Evolutionary conservation across 495 filamentous ascomycete genomes (phyloP), one percentile per base, ranked within the genome.

Genomic region (Hypoxylon lienhwacheense): DNA sequence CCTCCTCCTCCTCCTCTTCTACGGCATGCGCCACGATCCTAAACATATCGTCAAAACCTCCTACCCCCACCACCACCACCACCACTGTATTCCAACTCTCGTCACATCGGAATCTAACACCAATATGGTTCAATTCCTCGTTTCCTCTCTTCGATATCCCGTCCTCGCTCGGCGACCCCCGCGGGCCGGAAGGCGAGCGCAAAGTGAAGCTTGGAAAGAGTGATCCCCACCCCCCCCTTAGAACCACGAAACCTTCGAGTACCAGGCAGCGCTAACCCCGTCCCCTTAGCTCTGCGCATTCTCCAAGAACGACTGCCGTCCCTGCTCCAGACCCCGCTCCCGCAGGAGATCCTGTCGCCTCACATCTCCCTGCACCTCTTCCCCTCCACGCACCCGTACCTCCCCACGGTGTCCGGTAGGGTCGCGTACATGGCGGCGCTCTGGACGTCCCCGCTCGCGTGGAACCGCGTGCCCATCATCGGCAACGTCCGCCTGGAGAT

Each of bases 371-470:
- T 98, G 20, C 87, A 95, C 70, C 87, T 97, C 47, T 98, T 98
- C 73, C 93, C 93, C 20, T 91, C 90, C 2, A 97, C 93, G 0
- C 95, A 98, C 64, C 95, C 91, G 2, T 88, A 97, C 66, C 88
- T 98, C 8, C 93, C 93, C 37, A 87, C 84, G 6, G 95, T 97
- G 40, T 85, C 88, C 4, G 93, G 93, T 33, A 82, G 89, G 22
- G 87, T 96, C 10, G 84, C 89, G 22, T 98, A 98, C 68, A 86
- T 86, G 32, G 91, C 93, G 14, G 93, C 93, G 1, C 76, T 98
- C 11, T 97, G 91, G 91, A 96, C 93, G 2, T 85, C 90, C 1
- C 93, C 93, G 0, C 82, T 98, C 17, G 95, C 91, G 12, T 98
- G 93, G 93, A 91, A 95, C 59, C 84, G 87, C 28, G 77, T 98